Evolutionary conservation across 1,284 basidiomycete genomes (phyloP).

Genomic region (Ceratobasidium sp.): DNA sequence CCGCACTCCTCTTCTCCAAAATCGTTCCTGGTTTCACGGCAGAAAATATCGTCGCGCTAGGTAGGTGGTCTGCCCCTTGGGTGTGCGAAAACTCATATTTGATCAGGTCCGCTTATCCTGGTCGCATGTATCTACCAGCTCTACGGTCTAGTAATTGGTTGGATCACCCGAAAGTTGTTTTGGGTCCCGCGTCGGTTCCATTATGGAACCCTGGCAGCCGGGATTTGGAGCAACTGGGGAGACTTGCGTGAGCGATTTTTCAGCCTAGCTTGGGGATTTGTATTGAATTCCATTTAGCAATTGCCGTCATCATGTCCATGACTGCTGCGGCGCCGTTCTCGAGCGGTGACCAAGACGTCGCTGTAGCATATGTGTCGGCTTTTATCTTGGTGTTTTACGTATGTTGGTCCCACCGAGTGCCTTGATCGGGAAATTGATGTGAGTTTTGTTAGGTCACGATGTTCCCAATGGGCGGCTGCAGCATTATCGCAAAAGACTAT

Average conservation of each 20-base stretch:
- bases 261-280: background rate
- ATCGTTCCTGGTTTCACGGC: conserved; percentile 75
- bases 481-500: conserved; percentile 63
- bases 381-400: conserved; percentile 57
- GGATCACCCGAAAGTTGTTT: conserved; percentile 67
- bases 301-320: conserved; percentile 64
- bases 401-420: conserved; percentile 39
- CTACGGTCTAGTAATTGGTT: conserved; percentile 63
- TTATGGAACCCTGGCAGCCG: conserved; percentile 68
- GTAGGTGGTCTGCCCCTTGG: conserved; percentile 50
- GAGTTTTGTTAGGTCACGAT: conserved; percentile 58
- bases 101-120: conserved; percentile 60
- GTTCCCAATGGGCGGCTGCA: conserved; percentile 64
- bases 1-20: conserved; percentile 76
- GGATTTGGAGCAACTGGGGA: conserved; percentile 68
- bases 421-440: background rate
- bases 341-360: conserved; percentile 60
- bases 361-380: conserved; percentile 65
- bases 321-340: conserved; percentile 61
- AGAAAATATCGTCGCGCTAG: conserved; percentile 68
- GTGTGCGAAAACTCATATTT: conserved; percentile 42
- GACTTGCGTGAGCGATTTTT: conserved; percentile 64
- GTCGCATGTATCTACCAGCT: conserved; percentile 61
- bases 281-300: conserved; percentile 54
- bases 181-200: conserved; percentile 81